These are phyloP conservation scores for Pseudonitzschia pungens DNA, from an alignment of 108 stramenopile genomes.

Conservation along the genomic window DNA sequence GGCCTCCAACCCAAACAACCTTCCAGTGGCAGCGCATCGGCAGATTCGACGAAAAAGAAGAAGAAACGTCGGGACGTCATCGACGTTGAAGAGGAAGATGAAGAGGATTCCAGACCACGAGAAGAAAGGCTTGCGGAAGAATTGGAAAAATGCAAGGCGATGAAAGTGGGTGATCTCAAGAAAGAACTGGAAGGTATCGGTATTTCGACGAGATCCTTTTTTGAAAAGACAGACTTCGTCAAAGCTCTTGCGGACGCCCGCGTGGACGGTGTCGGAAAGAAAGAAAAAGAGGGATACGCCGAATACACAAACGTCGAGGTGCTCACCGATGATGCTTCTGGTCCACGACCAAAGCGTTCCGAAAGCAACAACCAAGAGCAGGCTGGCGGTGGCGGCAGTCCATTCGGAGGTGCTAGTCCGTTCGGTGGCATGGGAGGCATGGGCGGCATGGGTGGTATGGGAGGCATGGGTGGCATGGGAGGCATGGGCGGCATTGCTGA, in stretches of 20 bases:
- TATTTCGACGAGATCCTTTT: conserved; percentile 63
- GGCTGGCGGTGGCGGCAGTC: conserved; percentile 30
- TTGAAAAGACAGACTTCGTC: conserved; percentile 84
- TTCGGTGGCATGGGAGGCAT: conserved; percentile 56
- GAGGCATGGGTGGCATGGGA: conserved; percentile 57
- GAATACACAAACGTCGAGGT: conserved; percentile 81
- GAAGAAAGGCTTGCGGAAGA: conserved; percentile 55
- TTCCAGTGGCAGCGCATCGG: conserved; percentile 27
- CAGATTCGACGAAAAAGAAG: conserved; percentile 18
- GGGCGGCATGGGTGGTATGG: conserved; percentile 62
- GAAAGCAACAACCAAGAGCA: conserved; percentile 5
- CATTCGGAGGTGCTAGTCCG: conserved; percentile 47
- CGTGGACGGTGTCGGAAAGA: conserved; percentile 52
- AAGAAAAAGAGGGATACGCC: conserved; percentile 58
- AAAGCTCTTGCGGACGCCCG: conserved; percentile 60
- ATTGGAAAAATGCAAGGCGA: conserved; percentile 56
- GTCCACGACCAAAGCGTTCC: conserved; percentile 18
- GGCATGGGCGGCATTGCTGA: conserved; percentile 67
- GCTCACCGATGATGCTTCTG: conserved; percentile 46
- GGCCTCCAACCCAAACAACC: conserved; percentile 52
- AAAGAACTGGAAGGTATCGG: conserved; percentile 74
- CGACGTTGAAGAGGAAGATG: conserved; percentile 2
- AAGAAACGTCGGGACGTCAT: background rate
- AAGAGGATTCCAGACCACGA: conserved; percentile 33
- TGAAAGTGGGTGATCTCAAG: conserved; percentile 62